Evolutionary conservation across 768 basidiomycete genomes (phyloP).

Genomic region (Naganishia antarctica): DNA sequence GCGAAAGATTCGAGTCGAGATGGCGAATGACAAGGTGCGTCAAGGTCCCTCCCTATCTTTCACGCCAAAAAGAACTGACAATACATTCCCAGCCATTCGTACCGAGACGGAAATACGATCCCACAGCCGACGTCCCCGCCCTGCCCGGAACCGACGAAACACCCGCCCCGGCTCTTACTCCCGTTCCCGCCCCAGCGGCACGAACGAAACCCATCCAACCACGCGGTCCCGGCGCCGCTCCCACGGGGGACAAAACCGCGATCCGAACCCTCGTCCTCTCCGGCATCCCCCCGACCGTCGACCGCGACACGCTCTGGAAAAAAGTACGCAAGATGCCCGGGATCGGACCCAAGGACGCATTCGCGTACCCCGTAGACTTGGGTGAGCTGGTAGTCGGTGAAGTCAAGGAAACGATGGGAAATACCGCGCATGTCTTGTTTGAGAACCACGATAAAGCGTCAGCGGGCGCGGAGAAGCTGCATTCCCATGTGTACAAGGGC

Average conservation of each 20-base stretch:
- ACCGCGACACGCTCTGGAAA: slow-evolving; percentile 48
- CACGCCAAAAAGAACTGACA: too few relatives aligned
- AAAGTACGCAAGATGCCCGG: slow-evolving; percentile 44
- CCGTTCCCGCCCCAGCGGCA: slow-evolving; percentile 1
- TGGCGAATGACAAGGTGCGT: slow-evolving; percentile 79
- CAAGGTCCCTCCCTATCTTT: too few relatives aligned
- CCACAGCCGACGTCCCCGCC: slow-evolving; percentile 9
- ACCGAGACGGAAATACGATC: not conserved
- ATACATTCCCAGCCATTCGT: slow-evolving; percentile 17
- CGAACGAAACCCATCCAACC: slow-evolving; percentile 31
- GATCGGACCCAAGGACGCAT: slow-evolving; percentile 24
- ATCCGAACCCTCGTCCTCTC: slow-evolving; percentile 61
- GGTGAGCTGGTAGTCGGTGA: slow-evolving; percentile 28
- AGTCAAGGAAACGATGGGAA: slow-evolving; percentile 27
- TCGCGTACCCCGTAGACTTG: slow-evolving; percentile 39
- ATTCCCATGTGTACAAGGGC: slow-evolving; percentile 90
- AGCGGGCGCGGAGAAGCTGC: slow-evolving; percentile 70
- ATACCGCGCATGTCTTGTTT: slow-evolving; percentile 68
- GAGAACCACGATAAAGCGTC: slow-evolving; percentile 62
- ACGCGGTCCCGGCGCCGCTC: slow-evolving; percentile 13
- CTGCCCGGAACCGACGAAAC: slow-evolving; percentile 13
- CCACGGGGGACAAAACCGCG: slow-evolving; percentile 63
- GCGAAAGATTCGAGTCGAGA: slow-evolving; percentile 67
- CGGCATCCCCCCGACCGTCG: slow-evolving; percentile 46
- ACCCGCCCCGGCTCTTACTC: too few relatives aligned